Conservation (phyloP, 371 early-diverging fungal species). For the Entomophthora muscae region DNA sequence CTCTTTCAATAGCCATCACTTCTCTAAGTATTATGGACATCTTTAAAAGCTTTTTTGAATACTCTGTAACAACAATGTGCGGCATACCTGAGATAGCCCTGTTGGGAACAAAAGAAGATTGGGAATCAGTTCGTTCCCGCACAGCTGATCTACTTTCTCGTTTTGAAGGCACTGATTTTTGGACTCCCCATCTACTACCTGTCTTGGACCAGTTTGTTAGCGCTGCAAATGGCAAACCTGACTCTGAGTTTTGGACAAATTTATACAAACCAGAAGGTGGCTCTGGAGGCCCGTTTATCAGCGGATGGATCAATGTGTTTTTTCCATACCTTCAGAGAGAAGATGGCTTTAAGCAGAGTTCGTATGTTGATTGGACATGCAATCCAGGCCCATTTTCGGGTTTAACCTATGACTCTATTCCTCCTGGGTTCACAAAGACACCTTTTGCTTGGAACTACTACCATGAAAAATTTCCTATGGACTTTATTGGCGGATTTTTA, state of each 20-base stretch:
- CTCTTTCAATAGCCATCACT: not conserved
- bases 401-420: not conserved
- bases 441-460: not conserved
- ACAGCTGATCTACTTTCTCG: not conserved
- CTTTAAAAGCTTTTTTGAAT: not conserved
- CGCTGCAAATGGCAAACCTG: not conserved
- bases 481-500: not conserved
- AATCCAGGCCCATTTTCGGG: not conserved
- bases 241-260: not conserved
- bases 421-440: not conserved
- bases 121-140: not conserved
- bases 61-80: not conserved
- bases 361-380: not conserved
- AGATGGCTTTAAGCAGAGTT: too few species aligned
- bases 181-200: not conserved
- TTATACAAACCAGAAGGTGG: not conserved
- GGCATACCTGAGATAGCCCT: not conserved
- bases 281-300: not conserved
- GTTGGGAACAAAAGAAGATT: not conserved
- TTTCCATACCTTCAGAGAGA: constrained; percentile 1
- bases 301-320: not conserved
- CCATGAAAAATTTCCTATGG: not conserved
- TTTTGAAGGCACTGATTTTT: not conserved
- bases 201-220: not conserved
- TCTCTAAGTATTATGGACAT: constrained; percentile 3